Base-by-base conservation (phyloP, 2,329 filamentous ascomycete species). In the Pseudogymnoascus sp. region DNA sequence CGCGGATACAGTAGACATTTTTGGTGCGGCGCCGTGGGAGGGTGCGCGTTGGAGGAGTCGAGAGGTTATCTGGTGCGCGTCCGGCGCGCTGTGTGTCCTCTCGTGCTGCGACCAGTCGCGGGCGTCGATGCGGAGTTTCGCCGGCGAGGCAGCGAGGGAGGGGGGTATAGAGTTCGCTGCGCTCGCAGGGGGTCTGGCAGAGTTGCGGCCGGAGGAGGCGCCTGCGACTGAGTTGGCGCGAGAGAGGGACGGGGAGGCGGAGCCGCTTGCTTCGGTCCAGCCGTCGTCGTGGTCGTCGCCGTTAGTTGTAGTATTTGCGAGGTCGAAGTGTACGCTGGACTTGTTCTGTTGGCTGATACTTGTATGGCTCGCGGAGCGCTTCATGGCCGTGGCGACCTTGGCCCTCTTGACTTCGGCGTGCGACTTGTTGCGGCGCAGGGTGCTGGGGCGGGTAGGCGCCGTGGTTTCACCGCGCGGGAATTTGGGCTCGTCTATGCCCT, bases 11-110 rank as follows among this genome's bases (percentile, higher is more conserved):
- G 81, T 77, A 6, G 86, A 87, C 81, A 89, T 87, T 71, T 86
- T 81, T 40, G 85, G 86, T 37, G 86, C 83, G 3, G 83, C 81
- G 66, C 83, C 80, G 66, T 85, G 80, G 4, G 85, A 86, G 0
- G 85, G 81, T 8, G 80, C 84, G 68, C 87, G 82, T 70, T 88
- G 83, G 1, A 91, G 79, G 39, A 90, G 75, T 64, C 86, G 81
- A 31, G 86, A 86, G 5, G 87, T 90, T 61, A 90, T 81, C 66
- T 87, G 84, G 69, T 86, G 83, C 65, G 85, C 86, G 70, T 87
- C 86, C 37, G 80, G 77, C 12, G 75, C 71, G 31, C 76, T 77
- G 64, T 79, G 75, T 64, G 76, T 74, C 18, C 72, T 68, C n/a
- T 68, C 64, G 70, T 73, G 62, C 6, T 62, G 62, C 26, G 57